Base-by-base conservation (phyloP, 257 asterid species). In the Pogostemon cablin region DNA sequence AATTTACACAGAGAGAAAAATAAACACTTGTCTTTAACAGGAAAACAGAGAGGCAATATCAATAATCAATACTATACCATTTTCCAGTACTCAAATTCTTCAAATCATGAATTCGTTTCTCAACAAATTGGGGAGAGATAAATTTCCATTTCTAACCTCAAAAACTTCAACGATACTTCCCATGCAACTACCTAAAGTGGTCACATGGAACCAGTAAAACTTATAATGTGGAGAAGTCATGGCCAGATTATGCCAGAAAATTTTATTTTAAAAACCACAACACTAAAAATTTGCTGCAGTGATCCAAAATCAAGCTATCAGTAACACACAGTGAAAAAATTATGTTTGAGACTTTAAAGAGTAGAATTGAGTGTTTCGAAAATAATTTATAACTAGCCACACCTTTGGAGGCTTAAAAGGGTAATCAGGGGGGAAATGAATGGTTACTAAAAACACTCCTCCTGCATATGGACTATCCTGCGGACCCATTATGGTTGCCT, bases 361-460 rank as follows among this genome's bases (percentile, higher is more conserved):
- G 54, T 35, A 9, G 20, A 56, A 47, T 39, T 38, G 17, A 57
- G 48, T 41, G 39, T 57, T 35, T 58, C 17, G 35, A 10, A 44
- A 53, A 9, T 56, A 53, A 54, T 35, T 32, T 25, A 25, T 25
- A 64, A 77, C 47, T 34, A 41, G 48, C 9, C 77, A 73, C 72
- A 88, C 92, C 91, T 88, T 86, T 0, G 90, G 88, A 50, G 91
- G 90, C 55, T 86, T 86, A 85, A 88, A 85, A 38, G 95, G 89
- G 69, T 85, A 87, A 74, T 85, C 93, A 2, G 89, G 88, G 66
- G 93, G 90, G 62, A 85, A 87, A 77, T 85, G 90, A 58, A 87
- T 85, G 7, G 87, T 80, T 38, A 85, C 86, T 58, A 85, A 67
- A 65, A 85, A 85, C 37, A 87, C 90, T 41, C 93, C 90, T 39